phyloP scores from a whole-genome alignment of 2,329 filamentous ascomycete species.

The Sphaerostilbella broomeana region DNA sequence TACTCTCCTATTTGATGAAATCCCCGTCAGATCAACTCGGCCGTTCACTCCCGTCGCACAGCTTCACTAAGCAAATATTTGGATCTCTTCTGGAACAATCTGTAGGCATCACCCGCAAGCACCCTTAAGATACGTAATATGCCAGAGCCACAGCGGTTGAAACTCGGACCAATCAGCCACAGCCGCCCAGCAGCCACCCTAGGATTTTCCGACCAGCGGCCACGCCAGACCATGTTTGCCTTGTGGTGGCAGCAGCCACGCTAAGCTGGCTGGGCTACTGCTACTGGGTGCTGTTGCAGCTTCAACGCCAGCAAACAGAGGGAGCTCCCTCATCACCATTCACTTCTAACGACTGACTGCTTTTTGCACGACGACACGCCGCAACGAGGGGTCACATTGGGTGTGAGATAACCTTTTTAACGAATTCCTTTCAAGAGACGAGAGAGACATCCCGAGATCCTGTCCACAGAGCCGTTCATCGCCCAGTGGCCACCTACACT shows the following conservation, averaged over 20 bases:
- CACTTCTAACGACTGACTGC: too few relatives aligned
- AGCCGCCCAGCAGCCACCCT: too few relatives aligned
- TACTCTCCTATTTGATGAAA: too few relatives aligned
- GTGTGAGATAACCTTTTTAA: too few relatives aligned
- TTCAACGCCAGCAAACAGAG: background rate
- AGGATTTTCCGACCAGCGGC: constrained; percentile 11
- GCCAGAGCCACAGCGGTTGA: constrained; percentile 3
- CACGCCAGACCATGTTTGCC: constrained; percentile 23
- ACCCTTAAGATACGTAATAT: constrained; percentile 14
- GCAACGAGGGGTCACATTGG: background rate
- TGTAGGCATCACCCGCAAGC: constrained; percentile 18
- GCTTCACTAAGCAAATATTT: too few relatives aligned
- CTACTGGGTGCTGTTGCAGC: background rate
- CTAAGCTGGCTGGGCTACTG: background rate
- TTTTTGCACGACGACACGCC: background rate
- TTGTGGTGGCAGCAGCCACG: constrained; percentile 3
- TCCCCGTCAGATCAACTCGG: too few relatives aligned
- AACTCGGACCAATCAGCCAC: constrained; percentile 15
- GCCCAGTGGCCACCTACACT: too few relatives aligned
- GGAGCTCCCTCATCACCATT: constrained; percentile 2
- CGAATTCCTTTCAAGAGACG: too few relatives aligned
- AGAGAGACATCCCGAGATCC: too few relatives aligned
- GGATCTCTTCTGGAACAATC: constrained; percentile 14
- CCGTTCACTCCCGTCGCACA: too few relatives aligned
- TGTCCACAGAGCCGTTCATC: too few relatives aligned